These are phyloP conservation scores for Gastrodia elata DNA, from an alignment of 106 monocot species.

Conservation along the genomic window DNA sequence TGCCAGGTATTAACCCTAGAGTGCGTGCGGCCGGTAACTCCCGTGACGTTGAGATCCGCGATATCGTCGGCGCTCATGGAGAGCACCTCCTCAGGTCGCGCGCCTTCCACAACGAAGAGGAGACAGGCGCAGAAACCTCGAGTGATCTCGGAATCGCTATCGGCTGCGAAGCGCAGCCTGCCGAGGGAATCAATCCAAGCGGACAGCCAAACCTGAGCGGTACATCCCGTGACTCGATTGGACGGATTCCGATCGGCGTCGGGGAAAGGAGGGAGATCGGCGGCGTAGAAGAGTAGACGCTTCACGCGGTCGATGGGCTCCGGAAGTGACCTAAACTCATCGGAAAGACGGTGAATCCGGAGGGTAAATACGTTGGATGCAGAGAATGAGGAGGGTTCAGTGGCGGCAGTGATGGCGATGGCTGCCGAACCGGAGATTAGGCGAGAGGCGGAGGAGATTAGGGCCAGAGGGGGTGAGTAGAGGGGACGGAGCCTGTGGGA, in stretches of 20 bases:
- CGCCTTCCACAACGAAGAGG: slow-evolving; percentile 59
- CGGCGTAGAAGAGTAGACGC: slow-evolving; percentile 63
- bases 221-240: slow-evolving; percentile 94
- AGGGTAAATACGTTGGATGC: not conserved
- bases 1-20: slow-evolving; percentile 92
- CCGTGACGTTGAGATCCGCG: slow-evolving; percentile 52
- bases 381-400: slow-evolving; percentile 1
- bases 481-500: not conserved
- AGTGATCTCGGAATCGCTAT: slow-evolving; percentile 91
- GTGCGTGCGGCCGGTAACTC: slow-evolving; percentile 18
- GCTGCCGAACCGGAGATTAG: slow-evolving; percentile 15
- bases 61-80: slow-evolving; percentile 56
- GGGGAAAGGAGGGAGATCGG: slow-evolving; percentile 42
- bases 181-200: slow-evolving; percentile 29
- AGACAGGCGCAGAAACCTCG: slow-evolving; percentile 82
- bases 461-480: not conserved
- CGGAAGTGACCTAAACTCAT: slow-evolving; percentile 54
- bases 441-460: not conserved
- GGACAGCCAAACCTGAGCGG: slow-evolving; percentile 75
- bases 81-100: slow-evolving; percentile 70
- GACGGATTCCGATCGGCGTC: slow-evolving; percentile 26
- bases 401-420: slow-evolving; percentile 9
- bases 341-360: slow-evolving; percentile 37
- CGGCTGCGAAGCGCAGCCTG: slow-evolving; percentile 66
- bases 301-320: slow-evolving; percentile 73